Evolutionary conservation across 139 green algal genomes (phyloP).

Genomic region (Chlorella ohadii): DNA sequence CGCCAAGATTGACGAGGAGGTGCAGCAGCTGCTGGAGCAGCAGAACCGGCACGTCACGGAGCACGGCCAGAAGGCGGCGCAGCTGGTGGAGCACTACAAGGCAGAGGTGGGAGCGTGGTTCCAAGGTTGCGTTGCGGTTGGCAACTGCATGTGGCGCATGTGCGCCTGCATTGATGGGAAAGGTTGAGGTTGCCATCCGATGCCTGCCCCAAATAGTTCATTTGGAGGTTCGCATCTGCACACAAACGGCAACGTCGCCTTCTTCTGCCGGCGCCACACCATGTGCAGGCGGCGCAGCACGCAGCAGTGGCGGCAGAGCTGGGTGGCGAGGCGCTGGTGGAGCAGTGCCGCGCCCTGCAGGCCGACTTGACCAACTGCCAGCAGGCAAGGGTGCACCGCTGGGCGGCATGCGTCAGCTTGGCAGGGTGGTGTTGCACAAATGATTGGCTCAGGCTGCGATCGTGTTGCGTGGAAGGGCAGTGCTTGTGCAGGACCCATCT

Average conservation of each 20-base stretch:
- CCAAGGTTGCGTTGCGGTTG: too few species aligned
- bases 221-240: background rate
- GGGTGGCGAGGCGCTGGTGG: constrained; percentile 15
- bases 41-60: constrained; percentile 42
- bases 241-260: background rate
- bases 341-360: constrained; percentile 5
- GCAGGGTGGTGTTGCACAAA: too few species aligned
- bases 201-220: too few species aligned
- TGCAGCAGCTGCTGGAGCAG: constrained; percentile 40
- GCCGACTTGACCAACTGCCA: constrained; percentile 29
- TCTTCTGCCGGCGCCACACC: background rate
- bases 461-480: background rate
- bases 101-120: constrained; percentile 11
- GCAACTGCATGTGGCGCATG: too few species aligned
- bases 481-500: too few species aligned
- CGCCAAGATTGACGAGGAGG: constrained; percentile 40
- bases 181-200: too few species aligned
- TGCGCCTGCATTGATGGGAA: too few species aligned
- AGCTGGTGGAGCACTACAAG: constrained; percentile 40
- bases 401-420: too few species aligned
- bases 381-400: background rate
- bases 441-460: too few species aligned
- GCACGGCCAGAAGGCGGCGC: constrained; percentile 26
- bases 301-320: background rate
- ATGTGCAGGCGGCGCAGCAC: constrained; percentile 6